Conservation (phyloP, 169 alveolate species). For the Plasmodium malariae region DNA sequence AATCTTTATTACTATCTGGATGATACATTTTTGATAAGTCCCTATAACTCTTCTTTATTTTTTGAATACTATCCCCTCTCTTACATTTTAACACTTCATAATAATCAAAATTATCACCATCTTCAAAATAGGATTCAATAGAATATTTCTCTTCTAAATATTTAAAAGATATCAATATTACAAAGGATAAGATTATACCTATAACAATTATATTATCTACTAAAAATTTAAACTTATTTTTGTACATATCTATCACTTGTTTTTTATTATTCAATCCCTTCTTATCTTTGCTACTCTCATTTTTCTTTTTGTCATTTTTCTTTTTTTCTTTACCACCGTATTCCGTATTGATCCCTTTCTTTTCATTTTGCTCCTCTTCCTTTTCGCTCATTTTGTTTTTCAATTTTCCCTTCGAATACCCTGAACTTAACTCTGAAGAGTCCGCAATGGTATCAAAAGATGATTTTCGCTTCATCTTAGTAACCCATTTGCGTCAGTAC, state of each 20-base stretch:
- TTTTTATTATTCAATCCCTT: not conserved
- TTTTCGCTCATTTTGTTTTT: conserved; percentile 5
- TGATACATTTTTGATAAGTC: conserved; percentile 86
- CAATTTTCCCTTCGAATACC: conserved; percentile 5
- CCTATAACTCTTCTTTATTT: conserved; percentile 88
- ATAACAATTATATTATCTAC: conserved; percentile 39
- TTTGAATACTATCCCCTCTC: conserved; percentile 81
- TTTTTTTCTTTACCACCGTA: conserved; percentile 12
- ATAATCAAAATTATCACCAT: conserved; percentile 83
- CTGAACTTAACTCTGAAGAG: conserved; percentile 7
- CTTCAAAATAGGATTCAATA: conserved; percentile 45
- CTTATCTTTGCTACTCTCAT: not conserved
- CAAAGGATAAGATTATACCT: conserved; percentile 39
- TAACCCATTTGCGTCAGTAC: not conserved
- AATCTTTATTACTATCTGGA: conserved; percentile 89
- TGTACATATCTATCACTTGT: conserved; percentile 3
- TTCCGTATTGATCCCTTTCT: not conserved
- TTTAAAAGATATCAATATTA: conserved; percentile 46
- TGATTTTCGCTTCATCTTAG: conserved; percentile 26
- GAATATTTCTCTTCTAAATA: conserved; percentile 69
- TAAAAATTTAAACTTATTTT: conserved; percentile 23
- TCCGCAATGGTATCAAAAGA: conserved; percentile 7
- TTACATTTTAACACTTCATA: conserved; percentile 87
- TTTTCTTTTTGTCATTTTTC: not conserved
- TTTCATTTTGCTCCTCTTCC: conserved; percentile 2